These are phyloP conservation scores for Dendrobium nobile DNA, from an alignment of 106 monocot genomes.

Conservation along the genomic window DNA sequence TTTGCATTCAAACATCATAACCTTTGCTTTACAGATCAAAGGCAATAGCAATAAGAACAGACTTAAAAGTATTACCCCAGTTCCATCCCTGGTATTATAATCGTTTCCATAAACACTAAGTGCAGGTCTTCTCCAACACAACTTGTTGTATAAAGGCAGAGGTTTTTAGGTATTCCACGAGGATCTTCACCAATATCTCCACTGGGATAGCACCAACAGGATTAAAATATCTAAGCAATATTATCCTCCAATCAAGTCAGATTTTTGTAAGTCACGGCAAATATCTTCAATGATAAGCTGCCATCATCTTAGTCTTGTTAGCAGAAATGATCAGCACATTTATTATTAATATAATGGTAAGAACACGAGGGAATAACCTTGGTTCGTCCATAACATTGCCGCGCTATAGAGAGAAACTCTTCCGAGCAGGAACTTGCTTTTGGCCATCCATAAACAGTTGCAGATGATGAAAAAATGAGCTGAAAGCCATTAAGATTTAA, in stretches of 20 bases:
- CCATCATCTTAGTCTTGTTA: conserved; percentile 8
- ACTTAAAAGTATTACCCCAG: conserved; percentile 50
- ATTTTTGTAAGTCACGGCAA: conserved; percentile 52
- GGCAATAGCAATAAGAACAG: background rate
- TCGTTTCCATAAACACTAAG: conserved; percentile 80
- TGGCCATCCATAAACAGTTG: conserved; percentile 85
- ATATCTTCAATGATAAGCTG: conserved; percentile 97
- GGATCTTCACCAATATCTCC: conserved; percentile 95
- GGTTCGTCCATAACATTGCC: conserved; percentile 48
- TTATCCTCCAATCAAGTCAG: conserved; percentile 74
- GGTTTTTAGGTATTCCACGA: conserved; percentile 85
- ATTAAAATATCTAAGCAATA: conserved; percentile 92
- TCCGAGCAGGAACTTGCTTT: conserved; percentile 73
- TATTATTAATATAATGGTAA: background rate
- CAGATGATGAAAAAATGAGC: conserved; percentile 80
- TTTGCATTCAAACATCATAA: too few relatives aligned
- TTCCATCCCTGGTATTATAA: conserved; percentile 88
- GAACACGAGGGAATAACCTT: conserved; percentile 27
- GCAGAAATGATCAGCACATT: background rate
- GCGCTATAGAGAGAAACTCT: conserved; percentile 48
- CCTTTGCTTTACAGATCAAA: too few relatives aligned
- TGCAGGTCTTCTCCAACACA: conserved; percentile 74
- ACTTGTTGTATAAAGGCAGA: conserved; percentile 97
- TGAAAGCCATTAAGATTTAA: conserved; percentile 11
- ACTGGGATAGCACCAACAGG: conserved; percentile 89